These are phyloP conservation scores for Apophysomyces ossiformis DNA, from an alignment of 371 early-diverging fungal genomes.

Conservation along the genomic window DNA sequence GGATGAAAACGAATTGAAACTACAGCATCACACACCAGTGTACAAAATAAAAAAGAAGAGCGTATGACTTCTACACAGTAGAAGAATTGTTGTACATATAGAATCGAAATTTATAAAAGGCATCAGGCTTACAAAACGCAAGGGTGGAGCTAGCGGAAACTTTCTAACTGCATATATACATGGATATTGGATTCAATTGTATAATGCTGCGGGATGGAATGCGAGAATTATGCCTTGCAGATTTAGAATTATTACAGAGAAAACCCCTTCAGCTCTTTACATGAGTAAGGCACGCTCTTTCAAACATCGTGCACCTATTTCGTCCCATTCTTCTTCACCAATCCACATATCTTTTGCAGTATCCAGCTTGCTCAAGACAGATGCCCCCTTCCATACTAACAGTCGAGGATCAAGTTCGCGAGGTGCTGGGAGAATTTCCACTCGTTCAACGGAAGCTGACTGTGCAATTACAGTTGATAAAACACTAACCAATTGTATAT, in stretches of 20 bases:
- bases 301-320: constrained; percentile 68
- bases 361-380: constrained; percentile 82
- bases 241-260: background rate
- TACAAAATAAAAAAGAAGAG: too few species aligned
- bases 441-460: constrained; percentile 61
- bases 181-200: too few species aligned
- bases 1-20: too few species aligned
- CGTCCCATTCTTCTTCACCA: constrained; percentile 73
- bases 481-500: constrained; percentile 20
- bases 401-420: constrained; percentile 87
- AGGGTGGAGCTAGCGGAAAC: too few species aligned
- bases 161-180: too few species aligned
- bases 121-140: too few species aligned
- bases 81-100: too few species aligned
- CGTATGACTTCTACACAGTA: too few species aligned
- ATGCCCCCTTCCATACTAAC: constrained; percentile 90
- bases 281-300: constrained; percentile 73
- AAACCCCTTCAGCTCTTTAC: constrained; percentile 29
- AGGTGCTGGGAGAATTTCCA: constrained; percentile 80
- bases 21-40: too few species aligned
- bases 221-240: background rate
- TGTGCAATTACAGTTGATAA: constrained; percentile 44
- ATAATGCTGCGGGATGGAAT: background rate
- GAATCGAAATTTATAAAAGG: too few species aligned
- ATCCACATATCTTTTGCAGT: constrained; percentile 84